Evolutionary conservation across 345 rosid genomes (phyloP).

Genomic region (Alliaria petiolata): DNA sequence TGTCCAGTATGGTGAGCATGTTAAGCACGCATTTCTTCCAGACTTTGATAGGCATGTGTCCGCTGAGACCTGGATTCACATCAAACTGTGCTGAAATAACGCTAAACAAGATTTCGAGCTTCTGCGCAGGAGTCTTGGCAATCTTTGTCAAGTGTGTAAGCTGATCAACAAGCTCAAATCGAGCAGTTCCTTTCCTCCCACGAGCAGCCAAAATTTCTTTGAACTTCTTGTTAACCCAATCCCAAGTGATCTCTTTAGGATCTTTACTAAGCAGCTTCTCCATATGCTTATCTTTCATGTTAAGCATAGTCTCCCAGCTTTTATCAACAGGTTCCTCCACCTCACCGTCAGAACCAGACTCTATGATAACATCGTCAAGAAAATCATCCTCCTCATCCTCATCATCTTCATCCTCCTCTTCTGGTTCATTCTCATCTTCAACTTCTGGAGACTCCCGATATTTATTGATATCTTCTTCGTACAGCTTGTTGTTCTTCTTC

Average conservation of each 20-base stretch:
- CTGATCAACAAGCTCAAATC: too few relatives aligned
- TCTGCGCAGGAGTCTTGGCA: too few relatives aligned
- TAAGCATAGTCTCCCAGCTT: slow-evolving; percentile 69
- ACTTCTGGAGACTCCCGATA: slow-evolving; percentile 68
- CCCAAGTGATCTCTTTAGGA: slow-evolving; percentile 93
- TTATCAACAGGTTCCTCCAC: slow-evolving; percentile 25
- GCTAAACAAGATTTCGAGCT: too few relatives aligned
- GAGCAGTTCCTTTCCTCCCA: too few relatives aligned
- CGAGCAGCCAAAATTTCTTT: too few relatives aligned
- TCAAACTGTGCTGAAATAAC: slow-evolving; percentile 98
- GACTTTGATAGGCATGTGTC: slow-evolving; percentile 94
- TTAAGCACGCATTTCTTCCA: slow-evolving; percentile 79
- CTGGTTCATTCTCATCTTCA: slow-evolving; percentile 55
- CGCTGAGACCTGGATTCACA: slow-evolving; percentile 89
- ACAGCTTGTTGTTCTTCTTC: slow-evolving; percentile 82
- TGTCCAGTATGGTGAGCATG: slow-evolving; percentile 76
- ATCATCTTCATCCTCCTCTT: too few relatives aligned
- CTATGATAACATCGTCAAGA: slow-evolving; percentile 30
- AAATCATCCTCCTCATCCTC: slow-evolving; percentile 58
- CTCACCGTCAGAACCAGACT: slow-evolving; percentile 41
- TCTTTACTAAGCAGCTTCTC: slow-evolving; percentile 69
- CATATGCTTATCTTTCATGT: slow-evolving; percentile 74
- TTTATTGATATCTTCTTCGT: slow-evolving; percentile 75
- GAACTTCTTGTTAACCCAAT: slow-evolving; percentile 80
- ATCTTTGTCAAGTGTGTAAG: too few relatives aligned